Conservation (phyloP, 495 filamentous ascomycete species). For the Aspergillus diversus region DNA sequence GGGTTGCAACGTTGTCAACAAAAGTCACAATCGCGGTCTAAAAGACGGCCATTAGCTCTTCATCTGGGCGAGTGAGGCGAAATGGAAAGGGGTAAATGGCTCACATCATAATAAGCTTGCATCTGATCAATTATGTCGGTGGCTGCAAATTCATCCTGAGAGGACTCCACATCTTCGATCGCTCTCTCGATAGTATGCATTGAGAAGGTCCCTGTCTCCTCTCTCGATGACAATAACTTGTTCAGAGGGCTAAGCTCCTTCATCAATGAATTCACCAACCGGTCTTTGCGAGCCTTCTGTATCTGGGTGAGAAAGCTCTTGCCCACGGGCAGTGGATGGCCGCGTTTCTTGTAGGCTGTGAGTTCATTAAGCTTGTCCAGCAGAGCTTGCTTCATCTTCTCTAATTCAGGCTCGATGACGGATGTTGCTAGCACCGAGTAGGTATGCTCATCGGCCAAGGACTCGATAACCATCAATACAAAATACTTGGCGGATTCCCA, state of each 20-base stretch:
- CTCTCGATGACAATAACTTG: no score
- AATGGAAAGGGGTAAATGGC: no score
- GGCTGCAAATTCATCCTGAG: conserved; percentile 22
- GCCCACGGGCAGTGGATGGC: conserved; percentile 48
- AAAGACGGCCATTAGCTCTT: no score
- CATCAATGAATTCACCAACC: conserved; percentile 9
- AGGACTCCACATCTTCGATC: background rate
- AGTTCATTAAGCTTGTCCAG: conserved; percentile 47
- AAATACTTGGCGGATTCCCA: conserved; percentile 34
- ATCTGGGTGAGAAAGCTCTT: conserved; percentile 40
- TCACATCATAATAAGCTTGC: conserved; percentile 43
- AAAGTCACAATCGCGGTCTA: conserved; percentile 59
- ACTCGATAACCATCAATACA: conserved; percentile 28
- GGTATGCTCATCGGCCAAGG: conserved; percentile 36
- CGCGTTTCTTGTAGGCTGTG: conserved; percentile 44
- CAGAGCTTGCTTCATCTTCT: conserved; percentile 35
- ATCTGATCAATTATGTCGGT: conserved; percentile 38
- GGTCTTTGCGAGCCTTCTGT: conserved; percentile 27
- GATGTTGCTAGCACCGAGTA: conserved; percentile 29
- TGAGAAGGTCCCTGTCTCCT: no score
- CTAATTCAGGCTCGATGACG: conserved; percentile 31
- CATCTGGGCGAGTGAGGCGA: no score
- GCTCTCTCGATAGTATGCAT: background rate
- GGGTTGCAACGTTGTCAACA: conserved; percentile 61
- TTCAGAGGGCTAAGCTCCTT: no score